These are phyloP conservation scores for Neoboletus brunneissimus DNA, from an alignment of 768 basidiomycete species.

Conservation along the genomic window DNA sequence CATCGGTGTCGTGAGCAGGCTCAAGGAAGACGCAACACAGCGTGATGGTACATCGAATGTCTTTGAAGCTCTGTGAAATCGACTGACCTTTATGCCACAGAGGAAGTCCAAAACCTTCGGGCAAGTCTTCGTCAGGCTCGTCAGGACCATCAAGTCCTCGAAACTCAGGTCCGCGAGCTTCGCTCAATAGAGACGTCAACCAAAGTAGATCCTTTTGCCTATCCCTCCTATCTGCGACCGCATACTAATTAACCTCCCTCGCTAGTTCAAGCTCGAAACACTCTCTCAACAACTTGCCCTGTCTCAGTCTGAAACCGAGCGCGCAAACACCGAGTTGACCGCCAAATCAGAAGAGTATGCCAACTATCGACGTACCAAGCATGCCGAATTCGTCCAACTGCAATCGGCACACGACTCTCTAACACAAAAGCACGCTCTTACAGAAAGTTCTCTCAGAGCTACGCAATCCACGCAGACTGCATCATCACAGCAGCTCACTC, in stretches of 20 bases:
- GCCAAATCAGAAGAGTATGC: conserved; percentile 80
- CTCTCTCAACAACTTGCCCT: conserved; percentile 79
- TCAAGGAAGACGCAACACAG: conserved; percentile 72
- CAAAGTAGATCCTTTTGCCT: conserved; percentile 44
- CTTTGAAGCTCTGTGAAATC: not conserved
- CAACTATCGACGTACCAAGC: conserved; percentile 77
- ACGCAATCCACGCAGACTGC: conserved; percentile 69
- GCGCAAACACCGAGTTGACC: conserved; percentile 63
- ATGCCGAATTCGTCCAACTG: conserved; percentile 70
- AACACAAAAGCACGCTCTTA: conserved; percentile 61
- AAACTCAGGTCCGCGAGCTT: conserved; percentile 68
- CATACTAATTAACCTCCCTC: not conserved
- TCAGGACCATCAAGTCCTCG: conserved; percentile 66
- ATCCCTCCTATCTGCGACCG: not conserved
- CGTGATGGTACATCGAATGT: conserved; percentile 59
- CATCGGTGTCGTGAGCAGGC: conserved; percentile 74
- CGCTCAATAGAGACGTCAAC: conserved; percentile 74
- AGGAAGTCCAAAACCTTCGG: conserved; percentile 70
- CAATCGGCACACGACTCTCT: conserved; percentile 77
- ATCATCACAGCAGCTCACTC: conserved; percentile 73
- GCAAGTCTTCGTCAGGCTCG: conserved; percentile 69
- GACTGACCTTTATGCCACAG: conserved; percentile 34
- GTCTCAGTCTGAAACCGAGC: conserved; percentile 72
- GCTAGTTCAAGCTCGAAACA: conserved; percentile 82
- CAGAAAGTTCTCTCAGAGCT: conserved; percentile 67